Evolutionary conservation across 192 early-diverging fungal genomes (phyloP).

Genomic region (Dissophora ornata): DNA sequence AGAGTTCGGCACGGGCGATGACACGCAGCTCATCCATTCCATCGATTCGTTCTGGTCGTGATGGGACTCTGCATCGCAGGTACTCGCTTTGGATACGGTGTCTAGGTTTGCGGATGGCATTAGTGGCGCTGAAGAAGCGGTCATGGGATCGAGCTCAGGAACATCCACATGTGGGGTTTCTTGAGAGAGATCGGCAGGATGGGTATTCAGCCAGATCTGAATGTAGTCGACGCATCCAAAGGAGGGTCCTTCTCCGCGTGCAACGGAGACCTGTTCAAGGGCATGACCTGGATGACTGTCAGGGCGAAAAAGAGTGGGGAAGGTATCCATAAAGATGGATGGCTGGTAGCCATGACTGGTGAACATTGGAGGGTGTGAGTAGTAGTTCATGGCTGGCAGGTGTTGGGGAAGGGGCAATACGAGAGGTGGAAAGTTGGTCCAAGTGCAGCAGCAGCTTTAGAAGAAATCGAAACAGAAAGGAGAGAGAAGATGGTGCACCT

Average conservation of each 20-base stretch:
- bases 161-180: too few relatives aligned
- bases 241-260: neutral
- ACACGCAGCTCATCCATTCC: slow-evolving; percentile 33
- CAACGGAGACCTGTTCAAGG: neutral
- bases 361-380: slow-evolving; percentile 30
- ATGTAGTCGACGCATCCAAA: neutral
- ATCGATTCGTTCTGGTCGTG: neutral
- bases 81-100: neutral
- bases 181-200: neutral
- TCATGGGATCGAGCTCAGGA: too few relatives aligned
- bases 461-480: neutral
- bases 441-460: too few relatives aligned
- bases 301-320: neutral
- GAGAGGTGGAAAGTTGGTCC: neutral
- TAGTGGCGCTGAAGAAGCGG: too few relatives aligned
- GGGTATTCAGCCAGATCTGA: slow-evolving; percentile 23
- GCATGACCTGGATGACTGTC: neutral
- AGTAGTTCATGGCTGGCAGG: slow-evolving; percentile 8
- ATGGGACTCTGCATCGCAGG: neutral
- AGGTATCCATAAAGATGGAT: slow-evolving; percentile 37
- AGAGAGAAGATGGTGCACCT: neutral
- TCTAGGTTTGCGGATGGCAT: too few relatives aligned
- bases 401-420: neutral
- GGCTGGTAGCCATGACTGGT: slow-evolving; percentile 43
- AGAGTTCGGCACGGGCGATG: slow-evolving; percentile 6